Base-by-base conservation (phyloP, 176 grass and related monocot species). In the Chloris gayana region DNA sequence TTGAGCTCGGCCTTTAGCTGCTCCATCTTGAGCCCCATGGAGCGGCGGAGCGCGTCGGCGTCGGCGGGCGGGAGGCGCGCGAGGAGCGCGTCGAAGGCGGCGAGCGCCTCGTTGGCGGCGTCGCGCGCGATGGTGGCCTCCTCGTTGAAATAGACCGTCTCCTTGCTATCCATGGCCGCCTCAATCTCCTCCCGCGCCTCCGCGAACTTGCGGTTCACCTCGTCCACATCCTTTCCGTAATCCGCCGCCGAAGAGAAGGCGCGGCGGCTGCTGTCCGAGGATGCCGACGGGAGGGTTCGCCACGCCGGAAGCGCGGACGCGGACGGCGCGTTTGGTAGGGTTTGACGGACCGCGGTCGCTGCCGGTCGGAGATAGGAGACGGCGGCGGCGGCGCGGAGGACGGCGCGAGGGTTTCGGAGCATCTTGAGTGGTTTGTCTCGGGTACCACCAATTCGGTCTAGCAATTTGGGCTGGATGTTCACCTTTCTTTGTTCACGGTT, bases 11-110 rank as follows among this genome's bases (percentile, higher is more conserved):
- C 95, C 81, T 98, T 98, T 29, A 98, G 88, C 82, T 98, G 95
- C 85, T 98, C 95, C 69, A 94, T 98, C 90, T 98, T 98, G 61
- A 98, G 95, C 50, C 95, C 92, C 95, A 98, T 98, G 57, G 95
- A 94, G 6, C 90, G 82, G 81, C 89, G 86, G 83, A 98, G 70
- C 79, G 86, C 72, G 64, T 84, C 78, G 30, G 87, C 87, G 26
- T 94, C 92, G 42, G 82, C 75, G 29, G 91, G 88, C 41, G 92
- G 86, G 31, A 98, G 69, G 78, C 81, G 87, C 5, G 80, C 92
- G 32, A 98, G 92, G 53, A 98, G 88, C 81, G 85, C 85, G 31
- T 93, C 86, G 83, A 93, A 95, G 66, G 87, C 72, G 29, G 58
- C 83, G 73, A 94, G 80, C 63, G 76, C 88, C 8, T 74, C 88